These are phyloP conservation scores for Phytopythium boreale DNA, from an alignment of 352 stramenopile species.

Conservation along the genomic window DNA sequence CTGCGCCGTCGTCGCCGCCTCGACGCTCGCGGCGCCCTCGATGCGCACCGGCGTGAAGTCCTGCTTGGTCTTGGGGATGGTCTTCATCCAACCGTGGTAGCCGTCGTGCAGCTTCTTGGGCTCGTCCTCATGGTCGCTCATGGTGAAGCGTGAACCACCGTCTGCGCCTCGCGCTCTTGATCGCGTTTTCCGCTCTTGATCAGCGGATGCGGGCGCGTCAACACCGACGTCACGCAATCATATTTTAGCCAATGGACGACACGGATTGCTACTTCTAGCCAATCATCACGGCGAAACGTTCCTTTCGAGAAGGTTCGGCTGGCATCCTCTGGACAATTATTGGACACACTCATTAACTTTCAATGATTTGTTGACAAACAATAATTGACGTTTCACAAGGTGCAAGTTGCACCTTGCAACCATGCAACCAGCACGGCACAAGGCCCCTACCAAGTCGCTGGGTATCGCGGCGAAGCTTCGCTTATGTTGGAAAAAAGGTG, in stretches of 20 bases:
- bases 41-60: slow-evolving; percentile 80
- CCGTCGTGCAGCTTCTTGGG: slow-evolving; percentile 71
- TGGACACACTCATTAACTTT: too few species aligned
- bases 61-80: slow-evolving; percentile 78
- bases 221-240: not conserved
- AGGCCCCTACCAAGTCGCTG: too few species aligned
- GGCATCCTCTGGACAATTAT: too few species aligned
- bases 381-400: too few species aligned
- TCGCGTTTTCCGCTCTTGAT: not conserved
- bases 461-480: too few species aligned
- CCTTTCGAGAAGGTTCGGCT: slow-evolving; percentile 5
- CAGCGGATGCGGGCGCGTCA: not conserved
- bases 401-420: too few species aligned
- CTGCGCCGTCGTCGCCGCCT: slow-evolving; percentile 13
- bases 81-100: slow-evolving; percentile 89
- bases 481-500: too few species aligned
- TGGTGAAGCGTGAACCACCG: not conserved
- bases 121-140: slow-evolving; percentile 34
- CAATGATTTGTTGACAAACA: too few species aligned
- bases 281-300: not conserved
- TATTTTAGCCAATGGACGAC: not conserved
- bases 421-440: too few species aligned
- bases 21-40: slow-evolving; percentile 23
- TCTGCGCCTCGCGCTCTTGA: not conserved
- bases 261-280: not conserved